phyloP scores from a whole-genome alignment of 1,139 yeast genomes.

The Taiozyma sp. region DNA sequence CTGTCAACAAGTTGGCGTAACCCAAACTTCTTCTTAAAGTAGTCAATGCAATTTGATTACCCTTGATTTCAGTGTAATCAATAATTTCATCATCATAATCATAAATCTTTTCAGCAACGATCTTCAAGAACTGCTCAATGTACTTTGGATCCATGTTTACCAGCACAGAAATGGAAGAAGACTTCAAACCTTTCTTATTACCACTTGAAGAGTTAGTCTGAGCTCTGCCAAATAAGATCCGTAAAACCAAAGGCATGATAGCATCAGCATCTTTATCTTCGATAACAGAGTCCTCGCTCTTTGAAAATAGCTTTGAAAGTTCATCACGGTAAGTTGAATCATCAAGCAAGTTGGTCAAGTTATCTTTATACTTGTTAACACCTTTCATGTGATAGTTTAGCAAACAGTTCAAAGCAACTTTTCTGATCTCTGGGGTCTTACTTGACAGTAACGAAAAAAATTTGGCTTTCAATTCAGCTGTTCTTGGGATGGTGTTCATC shows the following conservation, averaged over 20 bases:
- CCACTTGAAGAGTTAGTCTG: conserved; percentile 58
- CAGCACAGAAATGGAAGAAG: conserved; percentile 69
- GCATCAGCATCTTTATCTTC: conserved; percentile 54
- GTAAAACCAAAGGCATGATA: conserved; percentile 68
- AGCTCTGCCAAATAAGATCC: conserved; percentile 85
- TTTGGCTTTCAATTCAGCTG: conserved; percentile 49
- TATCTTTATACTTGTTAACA: conserved; percentile 66
- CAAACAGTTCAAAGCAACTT: conserved; percentile 68
- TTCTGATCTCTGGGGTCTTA: conserved; percentile 60
- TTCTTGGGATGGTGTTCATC: conserved; percentile 48
- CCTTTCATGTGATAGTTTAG: conserved; percentile 58
- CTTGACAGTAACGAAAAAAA: conserved; percentile 58
- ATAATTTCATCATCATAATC: conserved; percentile 27
- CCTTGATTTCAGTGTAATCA: conserved; percentile 21
- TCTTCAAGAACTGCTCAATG: conserved; percentile 52
- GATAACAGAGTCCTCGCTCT: conserved; percentile 47
- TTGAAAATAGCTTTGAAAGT: conserved; percentile 55
- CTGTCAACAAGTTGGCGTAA: conserved; percentile 63
- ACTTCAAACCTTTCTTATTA: conserved; percentile 66
- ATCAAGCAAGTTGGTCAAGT: conserved; percentile 70
- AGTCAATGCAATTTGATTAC: conserved; percentile 17
- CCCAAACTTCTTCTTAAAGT: conserved; percentile 60
- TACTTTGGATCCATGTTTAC: conserved; percentile 56
- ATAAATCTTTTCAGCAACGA: conserved; percentile 57
- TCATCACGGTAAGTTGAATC: conserved; percentile 87